Evolutionary conservation across 2,329 filamentous ascomycete genomes (phyloP).

Genomic region (Arthrobotrys entomopaga): DNA sequence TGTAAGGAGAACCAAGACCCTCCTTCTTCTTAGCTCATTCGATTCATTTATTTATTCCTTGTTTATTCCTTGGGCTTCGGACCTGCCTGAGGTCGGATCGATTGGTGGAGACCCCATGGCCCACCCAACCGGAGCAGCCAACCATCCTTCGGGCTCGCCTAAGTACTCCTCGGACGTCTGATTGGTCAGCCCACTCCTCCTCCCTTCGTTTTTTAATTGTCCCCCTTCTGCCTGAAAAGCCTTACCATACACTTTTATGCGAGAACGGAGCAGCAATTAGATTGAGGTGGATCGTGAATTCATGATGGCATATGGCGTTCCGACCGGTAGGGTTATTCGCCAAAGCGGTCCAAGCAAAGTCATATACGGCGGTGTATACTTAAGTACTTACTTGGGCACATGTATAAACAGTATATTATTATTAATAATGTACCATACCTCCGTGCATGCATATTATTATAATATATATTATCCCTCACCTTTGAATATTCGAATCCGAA

Average conservation of each 20-base stretch:
- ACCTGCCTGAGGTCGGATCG: conserved; percentile 27
- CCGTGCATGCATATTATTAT: too few relatives aligned
- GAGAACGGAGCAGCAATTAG: not conserved
- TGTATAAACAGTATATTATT: too few relatives aligned
- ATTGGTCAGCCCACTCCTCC: conserved; percentile 31
- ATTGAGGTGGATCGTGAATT: not conserved
- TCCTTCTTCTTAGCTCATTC: too few relatives aligned
- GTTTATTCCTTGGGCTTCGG: conserved; percentile 11
- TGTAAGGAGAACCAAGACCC: conserved; percentile 14
- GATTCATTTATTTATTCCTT: too few relatives aligned
- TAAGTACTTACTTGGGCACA: too few relatives aligned
- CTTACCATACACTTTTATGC: conserved; percentile 5
- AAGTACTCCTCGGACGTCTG: conserved; percentile 10
- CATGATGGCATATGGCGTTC: conserved; percentile 37
- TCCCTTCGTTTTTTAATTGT: conserved; percentile 11
- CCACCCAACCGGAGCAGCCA: conserved; percentile 19
- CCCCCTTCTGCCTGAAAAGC: conserved; percentile 11
- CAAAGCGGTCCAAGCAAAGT: too few relatives aligned
- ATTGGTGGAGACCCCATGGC: too few relatives aligned
- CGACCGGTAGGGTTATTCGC: not conserved
- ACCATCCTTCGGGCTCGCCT: conserved; percentile 53
- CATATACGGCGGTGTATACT: too few relatives aligned
- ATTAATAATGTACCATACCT: too few relatives aligned
- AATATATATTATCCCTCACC: too few relatives aligned
- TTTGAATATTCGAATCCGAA: too few relatives aligned